A percentile compares a stretch with the other conserved stretches of the same genome.
These are phyloP conservation scores for Kodamaea neixiangensis DNA, from an alignment of 805 yeast genomes.

Conservation along the genomic window DNA sequence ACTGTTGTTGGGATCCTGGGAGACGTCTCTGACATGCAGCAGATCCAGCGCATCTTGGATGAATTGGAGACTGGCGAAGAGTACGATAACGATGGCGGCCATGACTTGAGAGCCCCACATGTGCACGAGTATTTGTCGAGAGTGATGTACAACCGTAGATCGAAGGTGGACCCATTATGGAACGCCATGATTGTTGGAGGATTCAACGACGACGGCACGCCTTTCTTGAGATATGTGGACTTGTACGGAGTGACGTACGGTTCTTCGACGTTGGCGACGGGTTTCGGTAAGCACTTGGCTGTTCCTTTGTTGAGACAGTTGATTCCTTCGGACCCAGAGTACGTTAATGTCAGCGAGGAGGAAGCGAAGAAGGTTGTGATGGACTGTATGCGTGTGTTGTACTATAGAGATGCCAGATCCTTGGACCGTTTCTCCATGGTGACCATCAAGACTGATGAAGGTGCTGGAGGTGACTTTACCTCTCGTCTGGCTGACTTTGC, in stretches of 20 bases:
- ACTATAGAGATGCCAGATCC: constrained; percentile 95
- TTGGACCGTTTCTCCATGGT: constrained; percentile 82
- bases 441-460: constrained; percentile 52
- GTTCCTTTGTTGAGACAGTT: constrained; percentile 85
- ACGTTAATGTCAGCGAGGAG: constrained; percentile 62
- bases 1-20: constrained; percentile 94
- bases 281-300: constrained; percentile 95
- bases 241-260: constrained; percentile 88
- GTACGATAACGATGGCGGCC: constrained; percentile 71
- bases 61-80: constrained; percentile 74
- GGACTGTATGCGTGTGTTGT: constrained; percentile 91
- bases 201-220: constrained; percentile 59
- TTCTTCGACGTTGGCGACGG: constrained; percentile 90
- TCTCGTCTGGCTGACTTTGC: constrained; percentile 43
- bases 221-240: constrained; percentile 85
- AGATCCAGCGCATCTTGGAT: constrained; percentile 70
- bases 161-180: constrained; percentile 96
- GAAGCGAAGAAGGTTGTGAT: constrained; percentile 76
- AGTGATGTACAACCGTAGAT: constrained; percentile 82
- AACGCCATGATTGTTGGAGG: constrained; percentile 93
- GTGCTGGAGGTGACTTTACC: constrained; percentile 26
- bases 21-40: constrained; percentile 91
- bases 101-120: constrained; percentile 73
- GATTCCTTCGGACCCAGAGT: constrained; percentile 79
- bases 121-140: constrained; percentile 85